Evolutionary conservation across 805 yeast species (phyloP), one percentile per base, ranked within the genome.

Genomic region (Pichia gijzeniarum): DNA sequence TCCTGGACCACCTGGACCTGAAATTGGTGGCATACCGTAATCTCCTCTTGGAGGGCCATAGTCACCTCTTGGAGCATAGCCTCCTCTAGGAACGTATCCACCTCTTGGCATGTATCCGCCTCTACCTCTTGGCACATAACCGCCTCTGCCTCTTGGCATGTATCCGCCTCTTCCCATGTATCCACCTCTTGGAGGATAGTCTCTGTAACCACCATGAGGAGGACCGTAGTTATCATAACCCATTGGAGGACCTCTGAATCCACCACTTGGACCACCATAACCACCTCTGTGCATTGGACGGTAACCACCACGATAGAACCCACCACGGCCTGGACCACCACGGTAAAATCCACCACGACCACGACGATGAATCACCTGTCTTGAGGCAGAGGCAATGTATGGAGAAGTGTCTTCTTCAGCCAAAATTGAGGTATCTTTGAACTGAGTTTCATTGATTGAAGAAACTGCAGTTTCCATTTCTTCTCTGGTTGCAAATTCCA

Each of bases 351-450:
- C 73, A 43, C 70, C 69, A 55, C 71, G 57, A 44, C 59, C 62
- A 46, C 70, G 67, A 47, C 65, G 54, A 46, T 70, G 70, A 54
- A 71, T 61, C 70, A 68, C 60, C 65, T 71, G 56, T 72, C 74
- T 56, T 68, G 80, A 52, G 69, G 78, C 65, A 43, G 66, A 58
- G 18, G 66, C 63, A 44, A 76, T 70, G 55, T 74, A 76, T 42
- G 81, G 81, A 45, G 79, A 67, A 40, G 79, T 74, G 58, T 88
- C 96, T 65, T 83, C 87, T 67, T 87, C 95, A 48, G 85, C 86
- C 42, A 79, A 68, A 47, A 87, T 70, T 49, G 78, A 70, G 43
- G 79, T 63, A 32, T 59, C 65, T 56, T 93, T 93, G 68, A 74
- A 79, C 49, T 84, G 83, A 49, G 77, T 70, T 54, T 79, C 81